These are phyloP conservation scores for Pichia occidentalis DNA, from an alignment of 805 yeast genomes.

Conservation along the genomic window DNA sequence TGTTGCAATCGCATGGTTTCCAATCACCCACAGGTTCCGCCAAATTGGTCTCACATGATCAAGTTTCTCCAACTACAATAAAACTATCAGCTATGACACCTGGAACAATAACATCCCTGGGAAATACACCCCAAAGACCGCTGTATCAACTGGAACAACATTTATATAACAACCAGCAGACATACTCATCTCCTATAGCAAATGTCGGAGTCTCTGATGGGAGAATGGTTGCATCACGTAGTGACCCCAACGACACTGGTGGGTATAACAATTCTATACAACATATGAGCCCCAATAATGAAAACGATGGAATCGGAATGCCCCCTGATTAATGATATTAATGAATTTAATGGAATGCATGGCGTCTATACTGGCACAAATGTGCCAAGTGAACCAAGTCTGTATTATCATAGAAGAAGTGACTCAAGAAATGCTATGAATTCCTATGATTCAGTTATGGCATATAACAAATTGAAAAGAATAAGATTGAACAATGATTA, in stretches of 20 bases:
- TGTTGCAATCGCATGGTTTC: slow-evolving; percentile 5
- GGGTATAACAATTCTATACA: too few species aligned
- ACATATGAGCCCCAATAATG: too few species aligned
- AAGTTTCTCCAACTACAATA: slow-evolving; percentile 2
- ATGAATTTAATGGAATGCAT: too few species aligned
- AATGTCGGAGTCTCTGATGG: too few species aligned
- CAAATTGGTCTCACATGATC: neutral
- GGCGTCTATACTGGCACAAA: too few species aligned
- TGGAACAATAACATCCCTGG: neutral
- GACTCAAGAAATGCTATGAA: neutral
- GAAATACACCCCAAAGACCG: slow-evolving; percentile 1
- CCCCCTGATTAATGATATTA: too few species aligned
- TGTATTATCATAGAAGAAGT: neutral
- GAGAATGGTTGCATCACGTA: too few species aligned
- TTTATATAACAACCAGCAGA: slow-evolving; percentile 2
- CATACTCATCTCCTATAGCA: slow-evolving; percentile 1
- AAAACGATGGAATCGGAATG: too few species aligned
- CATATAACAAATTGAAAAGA: neutral
- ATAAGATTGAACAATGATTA: neutral
- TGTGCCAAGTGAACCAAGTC: too few species aligned
- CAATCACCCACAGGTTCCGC: neutral
- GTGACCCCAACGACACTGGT: too few species aligned
- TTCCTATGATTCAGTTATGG: neutral
- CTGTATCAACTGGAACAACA: neutral
- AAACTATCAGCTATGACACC: slow-evolving; percentile 1